Percentiles rank a stretch among this genome's conserved stretches.
phyloP scores from a whole-genome alignment of 768 basidiomycete genomes.

The Kondoa malvinella region DNA sequence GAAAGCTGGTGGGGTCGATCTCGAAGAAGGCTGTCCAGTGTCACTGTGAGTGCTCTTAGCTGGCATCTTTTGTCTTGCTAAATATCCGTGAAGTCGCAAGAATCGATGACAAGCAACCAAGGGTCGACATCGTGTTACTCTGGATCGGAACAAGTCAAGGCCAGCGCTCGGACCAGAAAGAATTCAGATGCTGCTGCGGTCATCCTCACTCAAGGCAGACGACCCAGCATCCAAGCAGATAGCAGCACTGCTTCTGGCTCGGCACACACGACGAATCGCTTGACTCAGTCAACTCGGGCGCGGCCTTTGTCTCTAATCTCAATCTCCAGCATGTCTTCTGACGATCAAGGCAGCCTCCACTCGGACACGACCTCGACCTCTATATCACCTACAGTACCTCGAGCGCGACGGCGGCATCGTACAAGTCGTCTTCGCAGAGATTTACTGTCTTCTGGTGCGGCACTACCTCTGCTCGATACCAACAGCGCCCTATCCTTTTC shows the following conservation, averaged over 20 bases:
- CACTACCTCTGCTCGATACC: not conserved
- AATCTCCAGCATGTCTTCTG: not conserved
- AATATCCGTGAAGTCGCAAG: too few relatives aligned
- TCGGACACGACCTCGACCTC: not conserved
- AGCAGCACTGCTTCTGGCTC: not conserved
- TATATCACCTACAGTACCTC: not conserved
- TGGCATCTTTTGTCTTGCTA: too few relatives aligned
- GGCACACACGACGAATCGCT: not conserved
- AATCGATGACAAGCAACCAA: not conserved
- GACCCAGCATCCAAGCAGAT: not conserved
- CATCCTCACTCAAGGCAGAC: not conserved
- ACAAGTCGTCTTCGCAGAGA: not conserved
- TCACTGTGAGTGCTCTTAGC: not conserved
- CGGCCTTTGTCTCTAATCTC: slow-evolving; percentile 2
- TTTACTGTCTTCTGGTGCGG: not conserved
- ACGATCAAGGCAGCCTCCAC: not conserved
- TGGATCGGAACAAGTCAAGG: too few relatives aligned
- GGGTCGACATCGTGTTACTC: not conserved
- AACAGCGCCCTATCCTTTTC: not conserved
- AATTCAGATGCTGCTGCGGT: not conserved
- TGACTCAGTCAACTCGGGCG: not conserved
- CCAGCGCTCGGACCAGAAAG: not conserved
- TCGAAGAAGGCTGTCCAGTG: not conserved
- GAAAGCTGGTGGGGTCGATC: not conserved
- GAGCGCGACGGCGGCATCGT: not conserved